A percentile compares a stretch with the other conserved stretches of the same genome.
Conservation (phyloP, 768 basidiomycete genomes). For the Thelephora ganbajun region DNA sequence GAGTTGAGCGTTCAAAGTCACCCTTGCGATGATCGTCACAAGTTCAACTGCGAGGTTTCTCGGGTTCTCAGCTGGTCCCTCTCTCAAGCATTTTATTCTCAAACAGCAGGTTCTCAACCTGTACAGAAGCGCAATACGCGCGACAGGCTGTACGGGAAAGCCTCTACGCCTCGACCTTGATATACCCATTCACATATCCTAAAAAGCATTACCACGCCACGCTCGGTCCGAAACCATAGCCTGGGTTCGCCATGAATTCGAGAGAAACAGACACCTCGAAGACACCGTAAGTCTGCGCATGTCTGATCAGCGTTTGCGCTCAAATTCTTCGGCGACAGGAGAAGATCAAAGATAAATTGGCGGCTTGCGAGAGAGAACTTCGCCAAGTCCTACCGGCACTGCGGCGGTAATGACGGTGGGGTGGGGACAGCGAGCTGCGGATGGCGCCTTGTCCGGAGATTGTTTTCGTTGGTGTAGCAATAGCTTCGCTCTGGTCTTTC, state of each 20-base stretch:
- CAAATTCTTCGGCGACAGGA: constrained; percentile 20
- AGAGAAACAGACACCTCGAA: constrained; percentile 40
- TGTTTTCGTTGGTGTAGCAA: no score
- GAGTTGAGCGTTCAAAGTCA: neutral
- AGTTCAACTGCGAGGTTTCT: no score
- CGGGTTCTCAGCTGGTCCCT: neutral
- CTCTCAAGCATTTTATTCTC: constrained; percentile 68
- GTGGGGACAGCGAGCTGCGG: no score
- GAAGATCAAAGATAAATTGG: constrained; percentile 48
- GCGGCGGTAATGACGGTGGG: no score
- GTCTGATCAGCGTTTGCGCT: constrained; percentile 2
- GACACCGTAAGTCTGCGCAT: constrained; percentile 36
- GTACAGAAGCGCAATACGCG: constrained; percentile 57
- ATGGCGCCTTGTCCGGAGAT: no score
- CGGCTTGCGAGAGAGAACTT: constrained; percentile 42
- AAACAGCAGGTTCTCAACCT: constrained; percentile 43
- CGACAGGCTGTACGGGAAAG: constrained; percentile 41
- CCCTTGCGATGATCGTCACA: neutral
- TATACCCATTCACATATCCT: constrained; percentile 5
- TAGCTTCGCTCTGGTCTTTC: no score
- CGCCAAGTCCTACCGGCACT: constrained; percentile 36
- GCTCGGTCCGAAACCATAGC: constrained; percentile 49
- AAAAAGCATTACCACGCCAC: constrained; percentile 47
- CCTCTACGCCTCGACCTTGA: neutral
- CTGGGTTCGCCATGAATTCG: constrained; percentile 67